Percentiles rank a stretch among this genome's conserved stretches.
These are phyloP conservation scores for Arthroderma sp. DNA, from an alignment of 2,329 filamentous ascomycete species.

Conservation along the genomic window DNA sequence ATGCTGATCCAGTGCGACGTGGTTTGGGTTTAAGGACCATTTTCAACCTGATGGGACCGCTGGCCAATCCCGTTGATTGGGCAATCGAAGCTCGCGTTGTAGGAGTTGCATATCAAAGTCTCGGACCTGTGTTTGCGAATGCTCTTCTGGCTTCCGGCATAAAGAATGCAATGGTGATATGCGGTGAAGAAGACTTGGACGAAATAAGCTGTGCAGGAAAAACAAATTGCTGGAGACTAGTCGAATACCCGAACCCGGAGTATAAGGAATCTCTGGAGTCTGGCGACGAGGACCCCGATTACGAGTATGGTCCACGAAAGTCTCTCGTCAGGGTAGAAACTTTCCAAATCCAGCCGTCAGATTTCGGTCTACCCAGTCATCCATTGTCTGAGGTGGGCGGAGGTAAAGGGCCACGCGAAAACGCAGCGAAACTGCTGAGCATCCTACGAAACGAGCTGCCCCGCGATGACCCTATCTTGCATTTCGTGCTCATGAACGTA, in stretches of 20 bases:
- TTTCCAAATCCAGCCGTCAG: conserved; percentile 66
- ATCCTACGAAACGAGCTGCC: conserved; percentile 63
- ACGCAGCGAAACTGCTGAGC: conserved; percentile 67
- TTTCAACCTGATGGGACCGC: conserved; percentile 88
- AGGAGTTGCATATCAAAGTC: conserved; percentile 77
- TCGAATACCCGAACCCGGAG: conserved; percentile 36
- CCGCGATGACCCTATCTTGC: conserved; percentile 68
- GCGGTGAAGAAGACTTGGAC: conserved; percentile 87
- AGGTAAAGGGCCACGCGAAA: conserved; percentile 73
- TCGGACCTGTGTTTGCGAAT: conserved; percentile 81
- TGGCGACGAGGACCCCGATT: conserved; percentile 25
- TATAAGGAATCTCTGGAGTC: conserved; percentile 18
- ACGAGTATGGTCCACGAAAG: conserved; percentile 28
- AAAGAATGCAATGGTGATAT: conserved; percentile 78
- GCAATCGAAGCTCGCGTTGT: conserved; percentile 78
- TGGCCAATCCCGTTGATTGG: conserved; percentile 80
- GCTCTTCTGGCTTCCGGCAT: conserved; percentile 64
- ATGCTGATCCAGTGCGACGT: conserved; percentile 71
- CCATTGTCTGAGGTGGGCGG: conserved; percentile 65
- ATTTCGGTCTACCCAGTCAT: conserved; percentile 72
- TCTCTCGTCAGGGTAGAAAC: conserved; percentile 51
- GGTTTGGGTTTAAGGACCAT: conserved; percentile 90
- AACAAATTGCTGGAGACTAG: conserved; percentile 78
- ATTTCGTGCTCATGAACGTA: conserved; percentile 91
- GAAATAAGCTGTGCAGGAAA: conserved; percentile 84